Evolutionary conservation across 352 stramenopile species (phyloP).

Genomic region (Phytopythium delawarense): DNA sequence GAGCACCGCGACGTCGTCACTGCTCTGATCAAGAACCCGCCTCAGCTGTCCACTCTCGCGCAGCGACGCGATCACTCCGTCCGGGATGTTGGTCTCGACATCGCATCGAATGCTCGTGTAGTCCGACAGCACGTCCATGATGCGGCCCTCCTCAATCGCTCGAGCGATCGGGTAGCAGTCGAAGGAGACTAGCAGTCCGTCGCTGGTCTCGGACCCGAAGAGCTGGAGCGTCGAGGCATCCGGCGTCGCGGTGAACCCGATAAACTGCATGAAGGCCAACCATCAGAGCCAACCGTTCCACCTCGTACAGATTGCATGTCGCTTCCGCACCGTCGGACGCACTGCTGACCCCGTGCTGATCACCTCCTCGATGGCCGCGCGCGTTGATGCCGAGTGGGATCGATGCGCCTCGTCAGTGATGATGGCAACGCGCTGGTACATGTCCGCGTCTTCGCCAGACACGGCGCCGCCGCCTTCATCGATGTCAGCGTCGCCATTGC

Average conservation of each 20-base stretch:
- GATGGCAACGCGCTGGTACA: conserved; percentile 66
- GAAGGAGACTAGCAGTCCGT: conserved; percentile 35
- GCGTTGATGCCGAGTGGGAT: conserved; percentile 63
- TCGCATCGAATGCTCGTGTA: conserved; percentile 54
- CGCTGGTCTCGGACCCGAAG: conserved; percentile 38
- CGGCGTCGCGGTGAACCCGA: conserved; percentile 79
- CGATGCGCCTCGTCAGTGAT: conserved; percentile 84
- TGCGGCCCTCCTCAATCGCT: conserved; percentile 43
- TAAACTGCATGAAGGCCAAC: conserved; percentile 38
- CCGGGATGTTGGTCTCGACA: conserved; percentile 48
- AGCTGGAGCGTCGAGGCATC: conserved; percentile 59
- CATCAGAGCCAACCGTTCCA: not conserved
- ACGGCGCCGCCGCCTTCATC: not conserved
- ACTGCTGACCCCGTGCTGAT: conserved; percentile 33
- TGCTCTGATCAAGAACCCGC: conserved; percentile 58
- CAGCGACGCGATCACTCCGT: conserved; percentile 29
- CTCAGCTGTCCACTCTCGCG: conserved; percentile 23
- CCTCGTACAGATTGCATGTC: not conserved
- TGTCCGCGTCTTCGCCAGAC: not conserved
- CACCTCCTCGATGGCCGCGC: conserved; percentile 63
- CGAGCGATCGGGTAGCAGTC: conserved; percentile 70
- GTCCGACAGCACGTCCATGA: conserved; percentile 64
- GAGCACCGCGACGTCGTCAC: conserved; percentile 48
- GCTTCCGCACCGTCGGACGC: conserved; percentile 33
- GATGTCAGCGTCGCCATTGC: not conserved